Evolutionary conservation across 164 flowering plant species (phyloP), one percentile per base, ranked within the genome.

Genomic region (Magnolia officinalis): DNA sequence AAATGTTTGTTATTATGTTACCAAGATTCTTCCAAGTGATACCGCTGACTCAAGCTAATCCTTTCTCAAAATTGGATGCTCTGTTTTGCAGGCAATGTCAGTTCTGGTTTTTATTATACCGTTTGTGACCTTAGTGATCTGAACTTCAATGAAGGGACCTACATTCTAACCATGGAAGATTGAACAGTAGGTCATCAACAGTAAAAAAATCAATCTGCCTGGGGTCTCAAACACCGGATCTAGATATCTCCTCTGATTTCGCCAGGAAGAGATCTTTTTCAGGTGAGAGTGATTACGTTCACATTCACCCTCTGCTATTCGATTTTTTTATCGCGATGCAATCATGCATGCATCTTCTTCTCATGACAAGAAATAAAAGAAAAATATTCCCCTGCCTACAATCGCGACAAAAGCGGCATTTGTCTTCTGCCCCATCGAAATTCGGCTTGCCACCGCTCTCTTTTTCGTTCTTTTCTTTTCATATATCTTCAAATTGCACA

Each of bases 291-390:
- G 55, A 67, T 16, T 51, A 52, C 51, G 59, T 7, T 37, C 52
- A 10, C 37, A 1, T 19, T 70, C 29, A 19, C 20, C 26, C 31
- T 74, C 49, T 67, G 66, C 76, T 65, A 71, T 78, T 77, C 9
- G 16, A 64, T 1, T 19, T 76, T 26, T 75, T 82, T 75, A 78
- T 82, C 83, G 70, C 77, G 73, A 75, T 82, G 79, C 79, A 77
- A 79, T 82, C 81, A 75, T 86, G 82, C 83, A 74, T 79, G 81
- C 82, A 88, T 85, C 84, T 82, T 78, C 26, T 49, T 65, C 50
- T 65, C 50, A 37, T 37, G 16, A 55, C 11, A 2, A 11, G 61
- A 11, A 55, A 55, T 11, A 16, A 55, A 55, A 8, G 18, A 21
- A 29, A 29, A 73, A 81, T 78, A 82, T 86, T 81, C 80, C 77